Base-by-base conservation (phyloP, 2,329 filamentous ascomycete genomes). In the Talaromyces sp. region DNA sequence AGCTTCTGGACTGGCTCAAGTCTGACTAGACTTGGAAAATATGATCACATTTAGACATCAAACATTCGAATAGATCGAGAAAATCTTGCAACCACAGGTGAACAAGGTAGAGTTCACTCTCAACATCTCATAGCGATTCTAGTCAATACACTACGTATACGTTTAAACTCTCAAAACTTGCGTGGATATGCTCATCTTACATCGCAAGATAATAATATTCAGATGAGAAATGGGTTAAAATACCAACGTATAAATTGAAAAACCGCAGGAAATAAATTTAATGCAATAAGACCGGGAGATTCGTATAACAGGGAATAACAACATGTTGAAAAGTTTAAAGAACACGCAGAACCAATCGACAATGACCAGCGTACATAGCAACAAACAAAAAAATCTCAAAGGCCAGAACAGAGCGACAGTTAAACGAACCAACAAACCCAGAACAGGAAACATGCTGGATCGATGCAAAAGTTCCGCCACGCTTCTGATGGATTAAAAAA, bases 391-490 rank as follows among this genome's bases (percentile, higher is more conserved):
- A 33, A 16, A 56, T 56, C 12, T 30, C 27, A 53, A 53, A 12
- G 23, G 30, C 14, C 50, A 52, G 50, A 53, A 53, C 30, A 31
- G 50, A 53, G 50, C 50, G 31, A 31, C 50, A 53, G 14, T n/a
- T 34, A 33, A 54, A 31, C 50, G 30, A 53, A 27, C 27, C 50
- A 31, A 53, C 50, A 31, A n/a, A 31, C 30, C 28, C 50, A 53
- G 50, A 42, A 34, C 10, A 28, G 10, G n/a, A 40, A 27, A 34
- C 18, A 56, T 56, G 54, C 28, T 56, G 31, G 27, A 23, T 54
- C 23, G 54, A 56, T 56, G 54, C 54, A 56, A 56, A 56, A 40
- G 52, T 56, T 42, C 54, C 54, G 54, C 54, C 54, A 56, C 54
- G 34, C 54, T 56, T 42, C 54, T 40, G 54, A 56, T 54, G 33